These are phyloP conservation scores for Symmetrospora coprosmae DNA, from an alignment of 768 basidiomycete genomes.

Conservation along the genomic window DNA sequence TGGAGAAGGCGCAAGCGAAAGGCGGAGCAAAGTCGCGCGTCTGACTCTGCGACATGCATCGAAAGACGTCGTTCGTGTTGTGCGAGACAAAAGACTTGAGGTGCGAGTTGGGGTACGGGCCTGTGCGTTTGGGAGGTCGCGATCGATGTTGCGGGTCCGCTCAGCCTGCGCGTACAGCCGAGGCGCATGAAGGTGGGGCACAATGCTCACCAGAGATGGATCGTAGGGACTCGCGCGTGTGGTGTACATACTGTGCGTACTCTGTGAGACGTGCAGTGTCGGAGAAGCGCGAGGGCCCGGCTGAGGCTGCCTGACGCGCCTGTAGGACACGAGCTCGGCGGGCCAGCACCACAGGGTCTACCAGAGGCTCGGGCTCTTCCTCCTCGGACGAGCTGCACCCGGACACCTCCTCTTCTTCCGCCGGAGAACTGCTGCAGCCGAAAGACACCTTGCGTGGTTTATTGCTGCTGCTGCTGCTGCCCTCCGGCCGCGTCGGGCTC, in stretches of 20 bases:
- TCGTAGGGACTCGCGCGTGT: background rate
- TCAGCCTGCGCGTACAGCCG: background rate
- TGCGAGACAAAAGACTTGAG: conserved; percentile 23
- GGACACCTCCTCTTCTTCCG: background rate
- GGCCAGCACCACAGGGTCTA: background rate
- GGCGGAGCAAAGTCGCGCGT: conserved; percentile 31
- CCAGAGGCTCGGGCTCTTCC: background rate
- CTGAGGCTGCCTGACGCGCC: background rate
- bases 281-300: background rate
- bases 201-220: background rate
- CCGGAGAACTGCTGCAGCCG: background rate
- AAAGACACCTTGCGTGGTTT: too few species aligned
- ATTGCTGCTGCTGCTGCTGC: background rate
- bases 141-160: background rate
- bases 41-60: conserved; percentile 19
- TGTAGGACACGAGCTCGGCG: background rate
- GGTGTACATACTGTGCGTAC: background rate
- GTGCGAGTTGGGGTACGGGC: background rate
- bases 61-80: conserved; percentile 27
- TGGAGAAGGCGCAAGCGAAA: conserved; percentile 30
- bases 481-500: background rate
- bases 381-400: background rate
- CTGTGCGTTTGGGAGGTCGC: background rate
- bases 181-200: background rate
- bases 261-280: background rate